Base-by-base conservation (phyloP, 2,329 filamentous ascomycete species). In the Cryphonectria parasitica region DNA sequence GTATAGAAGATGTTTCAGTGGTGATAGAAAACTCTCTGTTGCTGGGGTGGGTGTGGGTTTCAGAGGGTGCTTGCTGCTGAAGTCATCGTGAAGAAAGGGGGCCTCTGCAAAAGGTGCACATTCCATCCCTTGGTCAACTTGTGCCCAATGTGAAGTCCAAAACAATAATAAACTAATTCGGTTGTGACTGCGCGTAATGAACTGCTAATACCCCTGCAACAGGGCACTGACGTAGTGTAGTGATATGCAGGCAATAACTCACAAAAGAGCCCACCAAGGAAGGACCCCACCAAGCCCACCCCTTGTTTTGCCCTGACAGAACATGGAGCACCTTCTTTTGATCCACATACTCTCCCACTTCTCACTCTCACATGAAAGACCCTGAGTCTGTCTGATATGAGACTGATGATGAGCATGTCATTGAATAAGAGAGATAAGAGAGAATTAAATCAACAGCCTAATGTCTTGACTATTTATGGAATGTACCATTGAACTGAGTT, bases 221-320 rank as follows among this genome's bases (percentile, higher is more conserved):
- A 28, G 25, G 11, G n/a, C 64, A 49, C 64, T 66, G 64, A 66
- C 64, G 64, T 66, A 66, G 64, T 41, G 64, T 66, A 66, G 64
- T 41, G 64, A n/a, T 36, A 39, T 64, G 63, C 63, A 64, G 19
- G 63, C 25, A 45, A 49, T 19, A 45, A 39, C 36, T 39, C 61
- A 11, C 3, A 15, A 13, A 2, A 52, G 28, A 64, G n/a, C 22
- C 31, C 61, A 36, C 22, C 19, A 19, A 3, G 7, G 1, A 19
- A 3, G 7, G 1, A 2, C n/a, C 41, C 36, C 34, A n/a, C 36
- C 31, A 39, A 17, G 11, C 36, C 1, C 25, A 5, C 34, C 60
- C 31, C 60, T 62, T 34, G 54, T 19, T 19, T 34, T 28, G 25
- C 25, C 28, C 28, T 17, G 45, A 49, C 43, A 49, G 43, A 22